Percentiles rank a stretch among this genome's conserved stretches.
Conservation (phyloP, 495 filamentous ascomycete species). For the Tuber borchii region DNA sequence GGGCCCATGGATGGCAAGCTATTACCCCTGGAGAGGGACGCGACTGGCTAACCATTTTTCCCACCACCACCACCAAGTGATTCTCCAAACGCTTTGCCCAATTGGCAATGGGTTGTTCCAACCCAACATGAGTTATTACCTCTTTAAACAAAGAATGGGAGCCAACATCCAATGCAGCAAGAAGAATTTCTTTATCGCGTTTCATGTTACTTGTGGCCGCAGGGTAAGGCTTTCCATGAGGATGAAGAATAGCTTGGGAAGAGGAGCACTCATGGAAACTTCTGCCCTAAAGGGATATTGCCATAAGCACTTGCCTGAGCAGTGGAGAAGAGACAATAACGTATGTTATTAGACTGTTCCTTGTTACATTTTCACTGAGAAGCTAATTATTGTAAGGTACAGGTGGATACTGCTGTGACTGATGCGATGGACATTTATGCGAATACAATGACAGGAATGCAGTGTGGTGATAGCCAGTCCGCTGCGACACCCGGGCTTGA, state of each 20-base stretch:
- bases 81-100: too few relatives aligned
- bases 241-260: slow-evolving; percentile 87
- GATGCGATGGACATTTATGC: slow-evolving; percentile 78
- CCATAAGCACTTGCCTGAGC: slow-evolving; percentile 86
- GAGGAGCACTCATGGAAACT: slow-evolving; percentile 74
- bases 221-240: slow-evolving; percentile 81
- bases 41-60: too few relatives aligned
- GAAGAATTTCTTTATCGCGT: slow-evolving; percentile 94
- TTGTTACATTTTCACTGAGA: background rate
- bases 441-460: slow-evolving; percentile 71
- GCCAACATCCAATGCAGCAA: slow-evolving; percentile 98
- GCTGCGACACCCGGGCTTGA: slow-evolving; percentile 60
- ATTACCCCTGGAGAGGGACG: too few relatives aligned
- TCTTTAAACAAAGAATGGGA: slow-evolving; percentile 95
- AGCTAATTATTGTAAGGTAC: slow-evolving; percentile 1
- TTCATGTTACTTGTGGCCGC: slow-evolving; percentile 94
- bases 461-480: slow-evolving; percentile 86
- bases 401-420: slow-evolving; percentile 54
- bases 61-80: too few relatives aligned
- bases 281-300: slow-evolving; percentile 87
- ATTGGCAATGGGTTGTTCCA: too few relatives aligned
- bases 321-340: slow-evolving; percentile 81
- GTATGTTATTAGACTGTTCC: slow-evolving; percentile 46
- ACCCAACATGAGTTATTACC: slow-evolving; percentile 91
- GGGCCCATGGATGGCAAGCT: too few relatives aligned